Conservation (phyloP, 495 filamentous ascomycete genomes). For the Penicillium lividum region DNA sequence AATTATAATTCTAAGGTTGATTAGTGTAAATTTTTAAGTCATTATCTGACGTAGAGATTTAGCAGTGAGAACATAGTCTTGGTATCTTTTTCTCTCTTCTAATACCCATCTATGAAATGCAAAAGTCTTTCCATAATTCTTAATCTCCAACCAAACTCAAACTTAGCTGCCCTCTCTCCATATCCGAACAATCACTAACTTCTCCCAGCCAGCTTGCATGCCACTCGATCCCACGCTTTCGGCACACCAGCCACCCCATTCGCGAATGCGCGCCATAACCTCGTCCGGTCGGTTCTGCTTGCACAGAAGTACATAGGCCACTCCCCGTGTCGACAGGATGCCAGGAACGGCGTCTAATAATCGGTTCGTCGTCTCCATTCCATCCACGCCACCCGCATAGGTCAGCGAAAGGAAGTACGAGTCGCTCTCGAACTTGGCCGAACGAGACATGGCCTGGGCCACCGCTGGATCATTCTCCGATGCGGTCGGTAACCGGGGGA, state of each 20-base stretch:
- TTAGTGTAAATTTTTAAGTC: background rate
- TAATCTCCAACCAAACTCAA: background rate
- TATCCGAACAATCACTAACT: conserved; percentile 76
- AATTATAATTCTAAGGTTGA: background rate
- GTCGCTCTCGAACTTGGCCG: conserved; percentile 61
- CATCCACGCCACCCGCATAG: conserved; percentile 84
- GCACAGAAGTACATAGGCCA: conserved; percentile 88
- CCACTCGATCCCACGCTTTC: conserved; percentile 84
- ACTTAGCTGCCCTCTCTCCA: conserved; percentile 49
- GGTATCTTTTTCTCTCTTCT: background rate
- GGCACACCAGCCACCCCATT: conserved; percentile 65
- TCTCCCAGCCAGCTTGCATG: conserved; percentile 89
- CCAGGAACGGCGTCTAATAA: conserved; percentile 66
- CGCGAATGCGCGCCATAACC: conserved; percentile 65
- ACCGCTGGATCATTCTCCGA: conserved; percentile 24
- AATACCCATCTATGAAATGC: background rate
- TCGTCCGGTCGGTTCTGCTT: conserved; percentile 79
- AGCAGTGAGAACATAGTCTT: background rate
- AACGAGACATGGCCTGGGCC: conserved; percentile 24
- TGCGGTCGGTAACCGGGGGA: conserved; percentile 54
- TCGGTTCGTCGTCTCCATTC: conserved; percentile 88
- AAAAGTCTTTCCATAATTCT: background rate
- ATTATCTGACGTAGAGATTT: background rate
- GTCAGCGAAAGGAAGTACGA: conserved; percentile 81
- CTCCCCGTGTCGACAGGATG: conserved; percentile 64